Evolutionary conservation across 2,329 filamentous ascomycete species (phyloP), one percentile per base, ranked within the genome.

Genomic region (Epichloe gansuensis): DNA sequence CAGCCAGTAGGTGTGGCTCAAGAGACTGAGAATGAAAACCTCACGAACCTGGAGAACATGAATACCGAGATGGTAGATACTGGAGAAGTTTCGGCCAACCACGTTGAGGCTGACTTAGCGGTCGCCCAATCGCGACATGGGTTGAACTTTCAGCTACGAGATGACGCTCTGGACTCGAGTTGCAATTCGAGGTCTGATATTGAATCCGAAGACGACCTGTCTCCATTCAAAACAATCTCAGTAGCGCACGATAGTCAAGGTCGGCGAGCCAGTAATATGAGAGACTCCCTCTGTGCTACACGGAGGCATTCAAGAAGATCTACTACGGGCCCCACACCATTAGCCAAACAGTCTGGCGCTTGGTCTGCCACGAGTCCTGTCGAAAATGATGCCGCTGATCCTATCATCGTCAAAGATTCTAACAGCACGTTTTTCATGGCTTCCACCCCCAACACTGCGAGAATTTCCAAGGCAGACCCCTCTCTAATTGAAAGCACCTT

Each of bases 331-430:
- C 84, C 86, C 55, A 85, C 81, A 1, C 80, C 82, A 25, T 68
- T 88, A 39, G 79, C 79, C 4, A 70, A 76, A 39, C 76, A 83
- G 59, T 68, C 87, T 4, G 75, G 71, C 53, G 72, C 74, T 25
- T 88, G 85, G 84, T 74, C 75, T 56, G 73, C 82, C 1, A 72
- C 72, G 25, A 85, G 78, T 56, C 80, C 59, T 55, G 59, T 62
- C 49, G 66, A 66, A 55, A 25, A 31, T 13, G 2, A 42, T 4
- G 27, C 9, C 3, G 35, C 21, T 15, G 13, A 5, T 11, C 23
- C 21, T 6, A 31, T 12, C 12, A 17, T 12, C 7, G 12, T 12
- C 12, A 21, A 45, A 2, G 46, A 35, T 5, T 15, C 15, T 2
- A n/a, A 39, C 17, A 39, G 40, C 43, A 41, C n/a, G 7, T 11